Conservation (phyloP, 2,329 filamentous ascomycete species). For the Grosmannia clavigera region DNA sequence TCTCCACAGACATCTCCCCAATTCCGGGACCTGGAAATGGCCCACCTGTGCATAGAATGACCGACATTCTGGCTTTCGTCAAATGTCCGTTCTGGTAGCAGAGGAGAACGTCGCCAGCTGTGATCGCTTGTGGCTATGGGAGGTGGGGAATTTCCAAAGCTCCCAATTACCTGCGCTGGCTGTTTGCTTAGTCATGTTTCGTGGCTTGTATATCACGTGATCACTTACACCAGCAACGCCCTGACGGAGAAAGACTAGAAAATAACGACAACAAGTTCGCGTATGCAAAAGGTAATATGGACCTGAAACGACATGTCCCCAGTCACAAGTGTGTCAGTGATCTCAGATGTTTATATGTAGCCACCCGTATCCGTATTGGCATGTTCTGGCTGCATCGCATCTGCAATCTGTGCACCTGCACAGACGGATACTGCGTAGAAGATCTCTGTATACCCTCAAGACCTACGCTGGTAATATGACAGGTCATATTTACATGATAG, state of each 20-base stretch:
- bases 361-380: neutral
- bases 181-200: neutral
- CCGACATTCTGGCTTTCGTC: constrained; percentile 33
- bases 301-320: neutral
- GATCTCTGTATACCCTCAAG: neutral
- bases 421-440: neutral
- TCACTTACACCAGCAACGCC: neutral
- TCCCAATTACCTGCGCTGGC: neutral
- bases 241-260: neutral
- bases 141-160: neutral
- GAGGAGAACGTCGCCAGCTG: neutral
- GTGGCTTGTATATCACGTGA: neutral
- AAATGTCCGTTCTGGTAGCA: constrained; percentile 1
- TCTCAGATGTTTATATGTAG: neutral
- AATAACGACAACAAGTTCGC: neutral
- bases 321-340: neutral
- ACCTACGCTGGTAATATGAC: neutral
- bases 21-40: too few species aligned
- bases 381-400: neutral
- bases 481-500: neutral
- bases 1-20: neutral
- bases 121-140: neutral
- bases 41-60: constrained; percentile 50
- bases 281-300: neutral
- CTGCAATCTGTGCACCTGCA: neutral